A percentile compares a stretch with the other conserved stretches of the same genome.
Evolutionary conservation across 805 yeast genomes (phyloP).

Genomic region (Lipomyces chichibuensis): DNA sequence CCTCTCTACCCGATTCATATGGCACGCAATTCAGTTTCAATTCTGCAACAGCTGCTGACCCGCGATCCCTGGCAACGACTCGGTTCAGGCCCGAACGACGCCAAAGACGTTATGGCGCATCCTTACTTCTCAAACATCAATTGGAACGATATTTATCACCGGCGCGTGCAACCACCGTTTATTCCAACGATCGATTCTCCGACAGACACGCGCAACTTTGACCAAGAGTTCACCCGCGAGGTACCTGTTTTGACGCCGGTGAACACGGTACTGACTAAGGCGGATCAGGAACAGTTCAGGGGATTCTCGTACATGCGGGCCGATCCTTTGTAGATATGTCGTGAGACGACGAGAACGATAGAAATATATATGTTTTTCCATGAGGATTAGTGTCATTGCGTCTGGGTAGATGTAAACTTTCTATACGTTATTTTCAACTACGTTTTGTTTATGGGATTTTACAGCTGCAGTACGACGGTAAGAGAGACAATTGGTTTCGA

Average conservation of each 20-base stretch:
- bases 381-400: background rate
- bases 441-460: background rate
- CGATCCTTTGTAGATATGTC: conserved; percentile 17
- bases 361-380: background rate
- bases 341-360: background rate
- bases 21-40: conserved; percentile 95
- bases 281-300: conserved; percentile 94
- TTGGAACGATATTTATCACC: conserved; percentile 79
- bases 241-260: conserved; percentile 67
- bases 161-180: conserved; percentile 83
- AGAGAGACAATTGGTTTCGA: background rate
- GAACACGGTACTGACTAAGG: conserved; percentile 78
- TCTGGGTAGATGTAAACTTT: background rate
- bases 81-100: conserved; percentile 88
- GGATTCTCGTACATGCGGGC: conserved; percentile 80
- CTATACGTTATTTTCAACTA: background rate
- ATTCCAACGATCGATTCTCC: conserved; percentile 84
- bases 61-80: conserved; percentile 84
- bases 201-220: conserved; percentile 90
- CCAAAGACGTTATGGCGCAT: conserved; percentile 91
- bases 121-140: conserved; percentile 88
- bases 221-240: conserved; percentile 70
- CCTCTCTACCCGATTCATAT: conserved; percentile 95
- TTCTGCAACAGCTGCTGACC: conserved; percentile 85
- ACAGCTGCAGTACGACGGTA: background rate